Conservation (phyloP, 169 alveolate genomes). For the Babesia microti region DNA sequence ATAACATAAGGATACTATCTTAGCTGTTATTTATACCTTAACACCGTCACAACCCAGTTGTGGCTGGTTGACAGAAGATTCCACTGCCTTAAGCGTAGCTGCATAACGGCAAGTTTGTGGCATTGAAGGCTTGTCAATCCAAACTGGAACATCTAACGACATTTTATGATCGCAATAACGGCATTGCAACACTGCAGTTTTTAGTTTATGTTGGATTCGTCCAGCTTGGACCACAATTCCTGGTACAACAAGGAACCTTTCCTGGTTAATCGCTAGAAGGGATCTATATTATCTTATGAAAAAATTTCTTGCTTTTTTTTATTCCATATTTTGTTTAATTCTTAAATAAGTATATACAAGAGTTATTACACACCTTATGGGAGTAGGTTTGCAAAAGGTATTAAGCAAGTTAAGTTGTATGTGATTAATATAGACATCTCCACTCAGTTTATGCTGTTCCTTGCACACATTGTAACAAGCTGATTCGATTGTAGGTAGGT, state of each 20-base stretch:
- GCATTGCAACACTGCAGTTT: conserved; percentile 69
- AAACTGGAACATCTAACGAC: conserved; percentile 72
- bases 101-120: conserved; percentile 62
- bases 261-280: conserved; percentile 63
- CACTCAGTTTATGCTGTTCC: conserved; percentile 51
- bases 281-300: conserved; percentile 7
- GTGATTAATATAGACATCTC: conserved; percentile 49
- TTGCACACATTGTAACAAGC: conserved; percentile 63
- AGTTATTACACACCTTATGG: conserved; percentile 34
- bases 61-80: conserved; percentile 29
- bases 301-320: no score
- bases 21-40: conserved; percentile 12
- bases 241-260: conserved; percentile 83
- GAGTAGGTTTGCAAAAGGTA: conserved; percentile 58
- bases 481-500: conserved; percentile 54
- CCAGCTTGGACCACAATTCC: conserved; percentile 90
- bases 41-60: conserved; percentile 56
- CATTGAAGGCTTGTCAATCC: conserved; percentile 71
- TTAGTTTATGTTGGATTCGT: conserved; percentile 75
- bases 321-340: no score
- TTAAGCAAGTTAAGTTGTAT: conserved; percentile 57
- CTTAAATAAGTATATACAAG: neutral
- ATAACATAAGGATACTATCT: conserved; percentile 80
- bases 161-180: conserved; percentile 80
- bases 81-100: conserved; percentile 49